Conservation (phyloP, 345 rosid genomes). For the Bruguiera gymnorhiza region DNA sequence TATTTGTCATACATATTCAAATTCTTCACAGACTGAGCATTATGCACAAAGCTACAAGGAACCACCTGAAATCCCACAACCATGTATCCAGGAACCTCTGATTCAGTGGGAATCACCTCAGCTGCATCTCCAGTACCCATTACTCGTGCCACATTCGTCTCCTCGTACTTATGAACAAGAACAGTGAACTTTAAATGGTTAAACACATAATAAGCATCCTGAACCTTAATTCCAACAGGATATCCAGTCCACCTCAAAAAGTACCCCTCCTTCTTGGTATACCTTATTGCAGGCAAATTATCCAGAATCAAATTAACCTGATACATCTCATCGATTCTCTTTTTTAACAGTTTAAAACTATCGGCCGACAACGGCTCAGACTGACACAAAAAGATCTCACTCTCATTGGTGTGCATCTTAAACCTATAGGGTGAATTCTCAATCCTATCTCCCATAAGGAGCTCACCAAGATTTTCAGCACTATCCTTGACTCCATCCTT, state of each 20-base stretch:
- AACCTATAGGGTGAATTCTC: slow-evolving; percentile 69
- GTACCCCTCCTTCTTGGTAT: not conserved
- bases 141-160: slow-evolving; percentile 57
- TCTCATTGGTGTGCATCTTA: slow-evolving; percentile 37
- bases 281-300: slow-evolving; percentile 63
- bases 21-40: slow-evolving; percentile 49
- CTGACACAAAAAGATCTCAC: slow-evolving; percentile 57
- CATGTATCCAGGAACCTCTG: slow-evolving; percentile 62
- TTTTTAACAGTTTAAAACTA: slow-evolving; percentile 57
- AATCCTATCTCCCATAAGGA: slow-evolving; percentile 85
- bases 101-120: slow-evolving; percentile 26
- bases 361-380: slow-evolving; percentile 51
- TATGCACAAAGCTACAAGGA: slow-evolving; percentile 66
- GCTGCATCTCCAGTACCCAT: slow-evolving; percentile 81
- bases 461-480: slow-evolving; percentile 62
- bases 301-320: slow-evolving; percentile 83
- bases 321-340: slow-evolving; percentile 85
- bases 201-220: slow-evolving; percentile 66
- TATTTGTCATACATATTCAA: slow-evolving; percentile 55
- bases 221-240: slow-evolving; percentile 73
- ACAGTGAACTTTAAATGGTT: slow-evolving; percentile 85
- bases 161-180: slow-evolving; percentile 45
- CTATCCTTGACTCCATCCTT: slow-evolving; percentile 45
- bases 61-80: slow-evolving; percentile 89
- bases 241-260: slow-evolving; percentile 60